phyloP scores from a whole-genome alignment of 225 moss, liverwort and hornwort species.

The Marchantia paleacea region DNA sequence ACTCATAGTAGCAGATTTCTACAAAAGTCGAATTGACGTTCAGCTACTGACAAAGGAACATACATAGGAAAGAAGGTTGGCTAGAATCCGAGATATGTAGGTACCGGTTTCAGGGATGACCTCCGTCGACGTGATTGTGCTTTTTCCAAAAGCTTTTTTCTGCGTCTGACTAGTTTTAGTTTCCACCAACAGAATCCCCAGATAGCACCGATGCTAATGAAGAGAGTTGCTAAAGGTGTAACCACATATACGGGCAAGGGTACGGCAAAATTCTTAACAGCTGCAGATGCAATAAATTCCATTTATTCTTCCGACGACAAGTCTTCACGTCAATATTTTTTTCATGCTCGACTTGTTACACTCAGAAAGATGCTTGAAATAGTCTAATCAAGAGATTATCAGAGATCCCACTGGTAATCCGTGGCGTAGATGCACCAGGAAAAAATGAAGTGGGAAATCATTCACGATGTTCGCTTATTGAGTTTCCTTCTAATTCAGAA shows the following conservation, averaged over 20 bases:
- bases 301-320: too few relatives aligned
- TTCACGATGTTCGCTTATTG: too few relatives aligned
- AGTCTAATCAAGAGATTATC: too few relatives aligned
- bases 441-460: too few relatives aligned
- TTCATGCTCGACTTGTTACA: too few relatives aligned
- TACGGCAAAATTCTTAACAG: conserved; percentile 15
- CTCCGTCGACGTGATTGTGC: conserved; percentile 17
- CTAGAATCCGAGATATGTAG: neutral
- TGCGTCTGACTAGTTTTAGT: conserved; percentile 18
- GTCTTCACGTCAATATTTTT: too few relatives aligned
- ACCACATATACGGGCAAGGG: conserved; percentile 33
- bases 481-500: too few relatives aligned
- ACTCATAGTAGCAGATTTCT: neutral
- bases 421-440: too few relatives aligned
- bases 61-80: neutral
- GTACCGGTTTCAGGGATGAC: conserved; percentile 38
- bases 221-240: conserved; percentile 18
- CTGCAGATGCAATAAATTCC: neutral
- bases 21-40: neutral
- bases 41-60: neutral
- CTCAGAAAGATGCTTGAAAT: too few relatives aligned
- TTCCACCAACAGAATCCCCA: conserved; percentile 25
- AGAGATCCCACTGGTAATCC: too few relatives aligned
- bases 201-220: conserved; percentile 18
- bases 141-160: conserved; percentile 24